Evolutionary conservation across 179 eudicot species (phyloP).

Genomic region (Patellifolia procumbens): DNA sequence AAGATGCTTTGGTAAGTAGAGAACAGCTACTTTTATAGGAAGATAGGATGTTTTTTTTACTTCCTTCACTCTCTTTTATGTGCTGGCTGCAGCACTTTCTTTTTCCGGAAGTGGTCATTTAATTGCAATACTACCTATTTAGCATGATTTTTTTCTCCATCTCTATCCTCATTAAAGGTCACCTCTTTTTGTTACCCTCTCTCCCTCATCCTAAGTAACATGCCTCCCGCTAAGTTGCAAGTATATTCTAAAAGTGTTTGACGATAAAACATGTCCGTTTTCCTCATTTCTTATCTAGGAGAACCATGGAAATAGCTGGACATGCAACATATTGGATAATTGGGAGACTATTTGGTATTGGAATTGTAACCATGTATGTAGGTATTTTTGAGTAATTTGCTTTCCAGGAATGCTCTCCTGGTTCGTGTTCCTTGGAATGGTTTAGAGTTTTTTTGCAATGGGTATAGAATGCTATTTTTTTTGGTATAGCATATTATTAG

Average conservation of each 20-base stretch:
- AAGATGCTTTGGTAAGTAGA: conserved; percentile 86
- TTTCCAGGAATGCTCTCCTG: neutral
- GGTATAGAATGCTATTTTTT: neutral
- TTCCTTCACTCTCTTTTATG: too few relatives aligned
- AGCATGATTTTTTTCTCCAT: too few relatives aligned
- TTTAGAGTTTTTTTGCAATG: neutral
- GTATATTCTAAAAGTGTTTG: too few relatives aligned
- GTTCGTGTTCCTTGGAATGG: neutral
- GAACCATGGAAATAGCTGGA: conserved; percentile 7
- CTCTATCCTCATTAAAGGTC: too few relatives aligned
- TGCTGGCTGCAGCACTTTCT: too few relatives aligned
- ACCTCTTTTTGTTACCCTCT: too few relatives aligned
- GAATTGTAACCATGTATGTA: neutral
- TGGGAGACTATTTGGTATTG: conserved; percentile 2
- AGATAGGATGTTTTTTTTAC: too few relatives aligned
- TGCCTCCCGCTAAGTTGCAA: too few relatives aligned
- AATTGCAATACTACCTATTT: too few relatives aligned
- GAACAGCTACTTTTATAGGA: too few relatives aligned
- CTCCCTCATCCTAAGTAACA: too few relatives aligned
- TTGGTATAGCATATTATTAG: neutral
- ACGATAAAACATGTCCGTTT: neutral
- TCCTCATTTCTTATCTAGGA: neutral
- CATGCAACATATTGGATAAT: neutral
- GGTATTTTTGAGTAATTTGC: neutral
- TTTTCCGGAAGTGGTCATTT: too few relatives aligned